Conservation (phyloP, 2,329 filamentous ascomycete species). For the Trichoderma atrobrunneum region DNA sequence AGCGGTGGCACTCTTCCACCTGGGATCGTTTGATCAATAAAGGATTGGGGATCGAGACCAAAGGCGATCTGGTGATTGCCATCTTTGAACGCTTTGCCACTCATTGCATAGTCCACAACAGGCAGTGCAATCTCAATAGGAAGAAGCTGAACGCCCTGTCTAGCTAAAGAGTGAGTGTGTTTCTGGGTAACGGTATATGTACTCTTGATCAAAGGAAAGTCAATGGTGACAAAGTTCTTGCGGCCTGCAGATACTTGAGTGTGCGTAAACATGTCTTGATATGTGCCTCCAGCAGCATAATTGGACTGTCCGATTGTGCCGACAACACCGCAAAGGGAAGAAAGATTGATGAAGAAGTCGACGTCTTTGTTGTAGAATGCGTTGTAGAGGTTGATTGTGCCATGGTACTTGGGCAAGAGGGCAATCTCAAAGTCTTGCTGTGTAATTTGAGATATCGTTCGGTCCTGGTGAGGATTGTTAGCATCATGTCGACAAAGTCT, state of each 20-base stretch:
- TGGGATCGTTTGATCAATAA: not conserved
- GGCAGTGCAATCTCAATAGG: not conserved
- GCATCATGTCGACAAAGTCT: not conserved
- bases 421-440: constrained; percentile 29
- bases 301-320: constrained; percentile 39
- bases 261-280: constrained; percentile 29
- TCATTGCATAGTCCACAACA: constrained; percentile 11
- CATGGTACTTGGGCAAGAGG: constrained; percentile 32
- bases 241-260: not conserved
- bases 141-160: not conserved
- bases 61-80: constrained; percentile 12
- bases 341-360: constrained; percentile 41
- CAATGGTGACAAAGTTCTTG: not conserved
- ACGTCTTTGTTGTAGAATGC: constrained; percentile 19
- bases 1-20: not conserved
- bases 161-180: not conserved
- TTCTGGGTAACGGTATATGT: not conserved
- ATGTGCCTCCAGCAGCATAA: constrained; percentile 38
- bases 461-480: not conserved
- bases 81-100: constrained; percentile 2
- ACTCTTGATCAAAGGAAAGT: not conserved
- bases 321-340: constrained; percentile 35
- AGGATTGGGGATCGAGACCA: not conserved
- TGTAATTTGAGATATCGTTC: constrained; percentile 33
- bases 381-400: constrained; percentile 36